Base-by-base conservation (phyloP, 768 basidiomycete genomes). In the Phaeotremella fagi region DNA sequence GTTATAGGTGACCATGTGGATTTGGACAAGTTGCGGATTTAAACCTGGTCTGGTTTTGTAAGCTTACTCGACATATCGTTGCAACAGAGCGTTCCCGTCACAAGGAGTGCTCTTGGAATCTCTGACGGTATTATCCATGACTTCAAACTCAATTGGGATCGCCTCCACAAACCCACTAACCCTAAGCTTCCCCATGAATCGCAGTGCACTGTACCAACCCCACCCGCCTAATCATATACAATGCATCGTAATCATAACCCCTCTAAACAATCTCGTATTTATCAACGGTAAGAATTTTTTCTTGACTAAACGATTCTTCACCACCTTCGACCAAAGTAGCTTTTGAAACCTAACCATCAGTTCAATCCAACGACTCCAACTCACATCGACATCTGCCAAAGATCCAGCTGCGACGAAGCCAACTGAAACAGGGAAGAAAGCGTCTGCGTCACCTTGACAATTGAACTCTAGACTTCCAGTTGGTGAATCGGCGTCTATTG, bases 341-440 rank as follows among this genome's bases (percentile, higher is more conserved):
- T 22, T 63, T 64, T n/a, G 71, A 64, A 15, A 76, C 70, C 71
- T 75, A 22, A 33, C 6, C 20, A 29, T 16, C 41, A 35, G 28
- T 48, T 22, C 26, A 36, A 20, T 43, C 18, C 11, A 9, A 36
- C 18, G 12, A 31, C 27, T 31, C 4, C 11, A 20, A 63, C 73
- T 51, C 42, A 92, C 81, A 25, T 78, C 80, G 33, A 95, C 79
- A 20, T 90, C 88, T 0, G 86, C 85, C 57, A 94, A 74, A 64
- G 85, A 88, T 6, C 88, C 87, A 61, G 86, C 81, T 0, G 83
- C 86, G 45, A 85, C 83, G 67, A 98, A 97, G 1, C 79, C 75
- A 1, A 94, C 85, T 29, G 80, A 79, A 45, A 99, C 89, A 2
- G 94, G 92, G 88, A 97, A 99, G 78, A 95, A 94, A 9, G 81